These are phyloP conservation scores for Xerophyta viscosa DNA, from an alignment of 106 monocot species.

Conservation along the genomic window DNA sequence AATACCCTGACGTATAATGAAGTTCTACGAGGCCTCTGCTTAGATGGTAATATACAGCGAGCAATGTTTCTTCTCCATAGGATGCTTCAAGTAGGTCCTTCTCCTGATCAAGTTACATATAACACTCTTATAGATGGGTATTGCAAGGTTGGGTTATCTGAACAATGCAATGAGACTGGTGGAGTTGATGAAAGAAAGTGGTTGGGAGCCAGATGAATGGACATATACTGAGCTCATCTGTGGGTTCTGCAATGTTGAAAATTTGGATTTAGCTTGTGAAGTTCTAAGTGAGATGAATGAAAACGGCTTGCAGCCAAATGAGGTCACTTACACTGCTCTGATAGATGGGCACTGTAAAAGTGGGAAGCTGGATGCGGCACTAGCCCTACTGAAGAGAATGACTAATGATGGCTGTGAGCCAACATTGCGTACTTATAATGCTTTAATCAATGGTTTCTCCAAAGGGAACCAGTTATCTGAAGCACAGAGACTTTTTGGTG, in stretches of 20 bases:
- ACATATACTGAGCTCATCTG: constrained; percentile 65
- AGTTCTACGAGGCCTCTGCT: constrained; percentile 64
- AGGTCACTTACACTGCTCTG: constrained; percentile 56
- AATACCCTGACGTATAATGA: constrained; percentile 63
- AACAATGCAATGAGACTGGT: constrained; percentile 58
- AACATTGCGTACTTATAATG: constrained; percentile 62
- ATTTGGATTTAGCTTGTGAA: constrained; percentile 47
- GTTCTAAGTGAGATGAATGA: constrained; percentile 50
- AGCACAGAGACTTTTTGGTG: constrained; percentile 23
- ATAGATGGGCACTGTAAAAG: constrained; percentile 80
- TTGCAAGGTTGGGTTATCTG: constrained; percentile 49
- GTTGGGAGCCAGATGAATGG: constrained; percentile 63
- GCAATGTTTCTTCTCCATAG: constrained; percentile 64
- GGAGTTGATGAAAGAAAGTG: constrained; percentile 61
- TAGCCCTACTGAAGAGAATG: constrained; percentile 49
- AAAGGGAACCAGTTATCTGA: constrained; percentile 51
- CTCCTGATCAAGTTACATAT: constrained; percentile 53
- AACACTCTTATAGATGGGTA: constrained; percentile 74
- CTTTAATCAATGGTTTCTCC: constrained; percentile 56
- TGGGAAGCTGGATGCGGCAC: constrained; percentile 48
- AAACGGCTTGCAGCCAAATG: constrained; percentile 45
- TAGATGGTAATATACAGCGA: constrained; percentile 30
- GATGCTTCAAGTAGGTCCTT: constrained; percentile 59
- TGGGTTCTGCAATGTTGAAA: constrained; percentile 56
- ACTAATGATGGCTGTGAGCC: constrained; percentile 40